Percentiles rank a stretch among this genome's conserved stretches.
Evolutionary conservation across 129 eudicot species (phyloP).

Genomic region (Smallanthus sonchifolius): DNA sequence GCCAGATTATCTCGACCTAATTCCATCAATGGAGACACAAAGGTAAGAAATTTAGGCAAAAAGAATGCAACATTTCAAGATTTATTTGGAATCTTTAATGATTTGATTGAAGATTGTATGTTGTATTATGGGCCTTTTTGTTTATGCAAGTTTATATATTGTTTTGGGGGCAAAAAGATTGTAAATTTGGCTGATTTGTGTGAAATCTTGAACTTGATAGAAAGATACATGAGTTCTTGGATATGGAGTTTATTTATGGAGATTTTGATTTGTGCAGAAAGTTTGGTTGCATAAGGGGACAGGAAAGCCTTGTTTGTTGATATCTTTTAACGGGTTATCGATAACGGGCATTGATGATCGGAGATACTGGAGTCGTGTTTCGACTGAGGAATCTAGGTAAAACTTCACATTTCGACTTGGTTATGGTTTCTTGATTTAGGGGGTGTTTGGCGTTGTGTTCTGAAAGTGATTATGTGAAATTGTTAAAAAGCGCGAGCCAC

Average conservation of each 20-base stretch:
- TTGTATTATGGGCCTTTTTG: neutral
- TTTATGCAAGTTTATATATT: neutral
- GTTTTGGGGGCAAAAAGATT: neutral
- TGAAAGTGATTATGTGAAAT: neutral
- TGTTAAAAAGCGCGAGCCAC: no score
- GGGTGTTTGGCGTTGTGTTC: neutral
- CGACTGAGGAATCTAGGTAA: constrained; percentile 85
- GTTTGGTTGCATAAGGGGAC: constrained; percentile 75
- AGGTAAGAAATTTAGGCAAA: constrained; percentile 39
- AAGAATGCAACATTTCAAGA: neutral
- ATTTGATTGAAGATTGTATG: constrained; percentile 7
- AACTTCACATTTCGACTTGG: neutral
- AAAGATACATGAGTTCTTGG: neutral
- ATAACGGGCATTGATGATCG: constrained; percentile 87
- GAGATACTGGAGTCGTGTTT: constrained; percentile 77
- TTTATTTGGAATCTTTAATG: neutral
- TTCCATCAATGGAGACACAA: constrained; percentile 62
- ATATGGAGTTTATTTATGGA: constrained; percentile 14
- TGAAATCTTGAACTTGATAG: neutral
- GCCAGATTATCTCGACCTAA: constrained; percentile 46
- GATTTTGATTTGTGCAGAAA: constrained; percentile 51
- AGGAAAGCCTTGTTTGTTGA: constrained; percentile 65
- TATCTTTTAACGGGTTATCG: constrained; percentile 66
- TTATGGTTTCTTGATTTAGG: neutral
- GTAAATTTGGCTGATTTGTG: neutral